Base-by-base conservation (phyloP, 2,329 filamentous ascomycete species). In the Paraconiothyrium brasiliense region DNA sequence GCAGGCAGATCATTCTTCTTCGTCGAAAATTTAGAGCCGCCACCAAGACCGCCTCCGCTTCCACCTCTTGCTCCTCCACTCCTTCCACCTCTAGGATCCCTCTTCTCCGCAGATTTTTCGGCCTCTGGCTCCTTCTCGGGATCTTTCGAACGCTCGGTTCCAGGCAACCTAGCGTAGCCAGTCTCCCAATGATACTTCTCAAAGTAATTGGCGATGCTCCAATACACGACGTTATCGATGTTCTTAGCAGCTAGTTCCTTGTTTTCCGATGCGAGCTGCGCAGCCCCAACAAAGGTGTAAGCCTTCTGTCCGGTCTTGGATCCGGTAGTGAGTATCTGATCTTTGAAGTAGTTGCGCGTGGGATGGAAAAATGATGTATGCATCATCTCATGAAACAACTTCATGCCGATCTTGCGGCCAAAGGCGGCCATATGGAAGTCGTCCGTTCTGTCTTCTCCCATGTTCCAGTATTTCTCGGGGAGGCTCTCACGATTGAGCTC, bases 381-480 rank as follows among this genome's bases (percentile, higher is more conserved):
- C 47, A 49, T 49, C 11, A 49, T 22, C 27, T 49, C 47, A 27
- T 49, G 47, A 14, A 49, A 32, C 30, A 49, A 14, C 27, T 49
- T 49, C 47, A 32, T 32, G 6, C 24, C 47, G 8, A 49, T 34
- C 47, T 27, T 49, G 30, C 47, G 47, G 27, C 47, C 47, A 11
- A 49, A 49, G 10, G 47, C 47, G 27, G 47, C 47, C 47, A 49
- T 32, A 9, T 49, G 47, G 24, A 27, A 49, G 16, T 49, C 47
- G n/a, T 49, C 47, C 5, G 16, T 27, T 22, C 20, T 49, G 24
- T 49, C 32, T 1, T 49, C 47, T 4, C 14, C n/a, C 47, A 49
- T 49, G 47, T 49, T 49, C 47, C 47, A 49, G 16, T 49, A 49
- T 13, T 34, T 8, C 27, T 32, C 32, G 8, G 47, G 47, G 20